phyloP scores from a whole-genome alignment of 345 rosid genomes.

The Dipteronia dyeriana region DNA sequence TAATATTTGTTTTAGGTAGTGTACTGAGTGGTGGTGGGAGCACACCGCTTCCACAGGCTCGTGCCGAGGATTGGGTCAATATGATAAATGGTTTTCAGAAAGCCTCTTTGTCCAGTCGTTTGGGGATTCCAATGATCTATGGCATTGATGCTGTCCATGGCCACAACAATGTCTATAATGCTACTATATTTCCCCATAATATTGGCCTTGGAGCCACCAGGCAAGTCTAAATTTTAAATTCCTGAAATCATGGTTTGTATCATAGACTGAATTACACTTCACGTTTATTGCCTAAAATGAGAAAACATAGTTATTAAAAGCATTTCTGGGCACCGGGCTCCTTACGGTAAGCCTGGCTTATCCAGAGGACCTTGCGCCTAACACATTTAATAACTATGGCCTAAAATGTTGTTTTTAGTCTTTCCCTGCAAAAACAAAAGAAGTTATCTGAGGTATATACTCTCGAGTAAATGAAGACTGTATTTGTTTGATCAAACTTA shows the following conservation, averaged over 20 bases:
- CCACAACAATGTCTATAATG: conserved; percentile 83
- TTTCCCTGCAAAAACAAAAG: background rate
- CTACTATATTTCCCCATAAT: conserved; percentile 91
- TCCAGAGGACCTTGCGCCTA: too few species aligned
- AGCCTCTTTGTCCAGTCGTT: conserved; percentile 68
- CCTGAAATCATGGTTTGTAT: background rate
- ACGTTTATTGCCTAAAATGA: too few species aligned
- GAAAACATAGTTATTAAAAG: too few species aligned
- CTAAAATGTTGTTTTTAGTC: too few species aligned
- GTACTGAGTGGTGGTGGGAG: conserved; percentile 92
- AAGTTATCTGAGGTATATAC: background rate
- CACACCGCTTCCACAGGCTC: conserved; percentile 68
- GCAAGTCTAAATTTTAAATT: conserved; percentile 32
- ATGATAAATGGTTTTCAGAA: conserved; percentile 76
- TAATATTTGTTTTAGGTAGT: conserved; percentile 50
- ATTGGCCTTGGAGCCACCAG: conserved; percentile 92
- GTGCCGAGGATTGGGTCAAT: conserved; percentile 69
- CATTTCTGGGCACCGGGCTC: too few species aligned
- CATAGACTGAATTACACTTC: background rate
- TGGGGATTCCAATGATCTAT: conserved; percentile 90
- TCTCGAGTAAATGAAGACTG: background rate
- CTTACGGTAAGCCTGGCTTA: too few species aligned
- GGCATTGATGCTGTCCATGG: conserved; percentile 98
- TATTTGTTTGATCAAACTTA: background rate
- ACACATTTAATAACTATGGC: too few species aligned